Base-by-base conservation (phyloP, 2,329 filamentous ascomycete genomes). In the Elsinoe batatas region DNA sequence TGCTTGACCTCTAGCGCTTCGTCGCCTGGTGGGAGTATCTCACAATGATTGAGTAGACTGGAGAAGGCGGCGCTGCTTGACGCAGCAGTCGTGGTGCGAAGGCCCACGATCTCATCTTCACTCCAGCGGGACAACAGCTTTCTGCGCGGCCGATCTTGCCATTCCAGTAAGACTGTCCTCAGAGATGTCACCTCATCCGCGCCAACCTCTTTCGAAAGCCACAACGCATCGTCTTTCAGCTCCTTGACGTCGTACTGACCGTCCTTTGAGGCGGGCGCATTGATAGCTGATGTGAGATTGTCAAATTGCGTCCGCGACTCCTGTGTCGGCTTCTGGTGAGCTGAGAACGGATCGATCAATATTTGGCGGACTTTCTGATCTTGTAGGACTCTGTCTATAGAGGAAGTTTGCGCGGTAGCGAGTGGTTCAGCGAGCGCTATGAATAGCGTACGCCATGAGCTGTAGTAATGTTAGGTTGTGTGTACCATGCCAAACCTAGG, bases 151-250 rank as follows among this genome's bases (percentile, higher is more conserved):
- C 89, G 82, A 60, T 80, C 81, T 71, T 97, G 91, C 76, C 86
- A 87, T 76, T 97, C 93, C 44, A 93, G 72, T 5, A 94, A 74
- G 2, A 84, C 84, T 42, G 95, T 77, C 58, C 93, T 82, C 64
- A 98, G 75, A 22, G 91, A 90, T 11, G 85, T 81, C 42, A 93
- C 75, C 68, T 96, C 84, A 68, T 93, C 89, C 61, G 96, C 82
- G 43, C 81, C 78, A 51, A 84, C 82, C 65, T 85, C 82, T 64
- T 85, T 82, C 70, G 88, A 91, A 59, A 98, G 75, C 90, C 91
- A 97, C 62, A 86, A 68, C 33, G 89, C 81, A 73, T 97, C 91
- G 46, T 82, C 80, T 72, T 95, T 95, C 68, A 97, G 82, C 65
- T 85, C 75, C 37, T 86, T 82, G 61, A 95, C 76, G 65, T 91